Base-by-base conservation (phyloP, 2,329 filamentous ascomycete species). In the Iodosphaeria phyllophila region DNA sequence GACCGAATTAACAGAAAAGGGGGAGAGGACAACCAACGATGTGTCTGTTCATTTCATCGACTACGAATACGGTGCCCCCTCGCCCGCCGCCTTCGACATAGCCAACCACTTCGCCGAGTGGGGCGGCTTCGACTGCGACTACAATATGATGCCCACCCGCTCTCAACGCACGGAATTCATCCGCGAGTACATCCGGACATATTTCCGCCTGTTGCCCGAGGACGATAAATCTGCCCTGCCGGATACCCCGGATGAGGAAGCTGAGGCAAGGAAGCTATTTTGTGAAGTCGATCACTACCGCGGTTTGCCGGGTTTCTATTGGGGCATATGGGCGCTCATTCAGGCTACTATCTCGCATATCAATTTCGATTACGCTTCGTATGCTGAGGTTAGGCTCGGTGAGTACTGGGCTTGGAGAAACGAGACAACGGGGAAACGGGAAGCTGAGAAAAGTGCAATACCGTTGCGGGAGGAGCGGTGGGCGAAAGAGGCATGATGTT, bases 21-120 rank as follows among this genome's bases (percentile, higher is more conserved):
- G n/a, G n/a, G n/a, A n/a, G n/a, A n/a, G n/a, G n/a, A n/a, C n/a
- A n/a, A n/a, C n/a, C n/a, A n/a, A n/a, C n/a, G n/a, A n/a, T n/a
- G n/a, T n/a, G n/a, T 60, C 52, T 3, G 74, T 86, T 28, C 68
- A 67, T 43, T 95, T 98, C 52, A 98, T 98, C 47, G 89, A 98
- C 53, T 98, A 95, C 56, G 89, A 98, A 50, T 98, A 98, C 50
- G 83, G 84, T 9, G 89, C 82, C 4, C 84, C 89, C 3, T 86
- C 84, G 1, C 86, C 86, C 2, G 83, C 84, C 4, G 84, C 86
- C 2, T 98, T 98, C 51, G 89, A 98, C 47, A 73, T 98, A 38
- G 76, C 86, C 25, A 98, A 98, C 54, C 89, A 98, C 58, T 92
- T 98, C 46, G 83, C 89, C 23, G 89, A 98, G 54, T 98, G 89